Percentiles rank a stretch among this genome's conserved stretches.
Conservation (phyloP, 1,284 basidiomycete species). For the Cryptococcus sp. region DNA sequence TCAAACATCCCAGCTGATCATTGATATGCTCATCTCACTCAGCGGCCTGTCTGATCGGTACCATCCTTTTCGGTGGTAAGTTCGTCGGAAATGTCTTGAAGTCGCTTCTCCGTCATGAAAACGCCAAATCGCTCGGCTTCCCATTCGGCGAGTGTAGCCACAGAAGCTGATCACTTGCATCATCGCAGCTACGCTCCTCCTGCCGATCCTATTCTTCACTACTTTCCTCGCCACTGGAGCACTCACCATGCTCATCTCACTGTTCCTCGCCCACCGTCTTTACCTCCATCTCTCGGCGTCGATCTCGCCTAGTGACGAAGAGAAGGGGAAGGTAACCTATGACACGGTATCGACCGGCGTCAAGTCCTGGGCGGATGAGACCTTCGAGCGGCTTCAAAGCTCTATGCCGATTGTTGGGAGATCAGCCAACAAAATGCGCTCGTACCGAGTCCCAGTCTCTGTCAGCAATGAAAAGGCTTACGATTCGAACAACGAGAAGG, state of each 20-base stretch:
- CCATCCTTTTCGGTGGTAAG: conserved; percentile 30
- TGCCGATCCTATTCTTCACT: conserved; percentile 41
- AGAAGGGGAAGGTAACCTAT: conserved; percentile 1
- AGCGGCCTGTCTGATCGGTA: conserved; percentile 19
- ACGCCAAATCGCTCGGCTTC: not conserved
- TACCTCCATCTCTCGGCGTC: conserved; percentile 35
- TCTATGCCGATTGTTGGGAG: too few species aligned
- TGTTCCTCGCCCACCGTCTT: conserved; percentile 46
- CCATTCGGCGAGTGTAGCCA: not conserved
- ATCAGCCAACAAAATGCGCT: too few species aligned
- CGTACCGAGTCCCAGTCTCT: too few species aligned
- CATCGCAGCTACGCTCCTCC: conserved; percentile 33
- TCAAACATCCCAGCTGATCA: not conserved
- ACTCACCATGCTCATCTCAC: conserved; percentile 31
- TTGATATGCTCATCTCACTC: conserved; percentile 18
- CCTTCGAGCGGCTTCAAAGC: conserved; percentile 22
- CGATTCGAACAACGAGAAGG: too few species aligned
- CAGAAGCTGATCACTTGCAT: not conserved
- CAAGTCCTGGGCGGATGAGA: conserved; percentile 33
- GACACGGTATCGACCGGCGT: conserved; percentile 15
- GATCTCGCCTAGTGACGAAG: not conserved
- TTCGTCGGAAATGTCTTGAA: not conserved
- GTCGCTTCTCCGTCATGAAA: not conserved
- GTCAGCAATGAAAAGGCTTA: too few species aligned
- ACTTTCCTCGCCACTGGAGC: conserved; percentile 28